These are phyloP conservation scores for Cystobasidiopsis lactophilus DNA, from an alignment of 768 basidiomycete species.

Conservation along the genomic window DNA sequence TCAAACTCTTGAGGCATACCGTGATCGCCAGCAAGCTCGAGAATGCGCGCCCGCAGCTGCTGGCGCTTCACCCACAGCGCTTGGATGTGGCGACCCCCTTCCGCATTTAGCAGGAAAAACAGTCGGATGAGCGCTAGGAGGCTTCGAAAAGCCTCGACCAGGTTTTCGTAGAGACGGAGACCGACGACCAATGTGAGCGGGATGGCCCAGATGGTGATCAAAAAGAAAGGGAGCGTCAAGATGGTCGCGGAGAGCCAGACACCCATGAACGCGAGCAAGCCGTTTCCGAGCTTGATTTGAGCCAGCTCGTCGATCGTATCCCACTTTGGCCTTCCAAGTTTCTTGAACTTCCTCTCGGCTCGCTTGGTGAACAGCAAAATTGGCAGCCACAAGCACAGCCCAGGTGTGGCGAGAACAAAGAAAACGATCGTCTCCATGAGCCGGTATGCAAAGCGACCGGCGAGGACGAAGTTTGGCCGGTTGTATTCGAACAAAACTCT, in stretches of 20 bases:
- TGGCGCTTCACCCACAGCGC: neutral
- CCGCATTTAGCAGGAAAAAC: conserved; percentile 28
- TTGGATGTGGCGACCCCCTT: neutral
- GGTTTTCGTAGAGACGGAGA: conserved; percentile 69
- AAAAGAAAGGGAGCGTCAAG: conserved; percentile 40
- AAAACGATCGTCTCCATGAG: conserved; percentile 42
- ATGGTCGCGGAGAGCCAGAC: conserved; percentile 39
- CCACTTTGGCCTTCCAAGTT: conserved; percentile 27
- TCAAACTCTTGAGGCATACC: neutral
- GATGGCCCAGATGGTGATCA: conserved; percentile 37
- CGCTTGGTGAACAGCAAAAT: conserved; percentile 48
- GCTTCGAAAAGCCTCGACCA: conserved; percentile 54
- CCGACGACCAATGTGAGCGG: conserved; percentile 72
- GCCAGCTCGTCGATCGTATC: neutral
- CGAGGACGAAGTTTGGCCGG: conserved; percentile 33
- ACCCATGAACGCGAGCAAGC: conserved; percentile 44
- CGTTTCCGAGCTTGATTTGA: conserved; percentile 32
- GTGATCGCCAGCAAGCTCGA: neutral
- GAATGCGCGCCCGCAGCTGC: neutral
- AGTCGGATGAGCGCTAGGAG: conserved; percentile 40
- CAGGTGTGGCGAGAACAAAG: conserved; percentile 45
- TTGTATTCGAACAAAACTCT: conserved; percentile 43
- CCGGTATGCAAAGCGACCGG: conserved; percentile 45
- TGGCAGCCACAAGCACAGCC: conserved; percentile 61
- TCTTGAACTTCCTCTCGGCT: conserved; percentile 53